phyloP scores from a whole-genome alignment of 225 moss, liverwort and hornwort species.

The Asterella californica region DNA sequence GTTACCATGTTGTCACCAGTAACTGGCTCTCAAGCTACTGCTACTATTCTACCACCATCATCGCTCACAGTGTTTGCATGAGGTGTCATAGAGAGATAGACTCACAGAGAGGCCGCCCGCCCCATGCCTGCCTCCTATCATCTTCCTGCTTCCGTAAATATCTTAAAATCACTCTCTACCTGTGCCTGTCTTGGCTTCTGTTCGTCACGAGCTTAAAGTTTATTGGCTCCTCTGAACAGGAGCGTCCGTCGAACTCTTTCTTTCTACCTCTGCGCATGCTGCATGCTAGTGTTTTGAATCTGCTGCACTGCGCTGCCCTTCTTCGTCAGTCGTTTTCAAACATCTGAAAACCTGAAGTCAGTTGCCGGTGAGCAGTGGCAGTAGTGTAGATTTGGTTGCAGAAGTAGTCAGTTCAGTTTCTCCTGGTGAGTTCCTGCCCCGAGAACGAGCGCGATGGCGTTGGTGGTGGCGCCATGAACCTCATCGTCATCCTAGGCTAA shows the following conservation, averaged over 20 bases:
- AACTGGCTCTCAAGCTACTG: not conserved
- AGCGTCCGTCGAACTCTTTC: not conserved
- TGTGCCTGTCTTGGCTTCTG: not conserved
- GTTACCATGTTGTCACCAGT: conserved; percentile 1
- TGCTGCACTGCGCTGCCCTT: not conserved
- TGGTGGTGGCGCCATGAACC: not conserved
- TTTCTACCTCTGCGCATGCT: not conserved
- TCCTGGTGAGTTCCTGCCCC: no score
- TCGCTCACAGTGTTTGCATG: not conserved
- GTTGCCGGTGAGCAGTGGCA: not conserved
- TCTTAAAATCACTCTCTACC: not conserved
- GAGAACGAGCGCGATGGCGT: no score
- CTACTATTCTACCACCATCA: not conserved
- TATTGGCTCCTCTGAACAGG: not conserved
- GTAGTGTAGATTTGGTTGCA: not conserved
- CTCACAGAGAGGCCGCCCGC: not conserved
- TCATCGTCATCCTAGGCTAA: not conserved
- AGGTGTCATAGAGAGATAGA: not conserved
- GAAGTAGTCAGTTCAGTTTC: not conserved
- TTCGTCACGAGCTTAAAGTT: not conserved
- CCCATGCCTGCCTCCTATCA: not conserved
- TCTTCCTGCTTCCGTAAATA: not conserved
- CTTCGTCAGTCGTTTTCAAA: no score
- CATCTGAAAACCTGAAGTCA: not conserved
- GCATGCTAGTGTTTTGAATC: not conserved